Percentiles rank a stretch among this genome's conserved stretches.
Conservation (phyloP, 2,329 filamentous ascomycete species). For the Colletotrichum sojae region DNA sequence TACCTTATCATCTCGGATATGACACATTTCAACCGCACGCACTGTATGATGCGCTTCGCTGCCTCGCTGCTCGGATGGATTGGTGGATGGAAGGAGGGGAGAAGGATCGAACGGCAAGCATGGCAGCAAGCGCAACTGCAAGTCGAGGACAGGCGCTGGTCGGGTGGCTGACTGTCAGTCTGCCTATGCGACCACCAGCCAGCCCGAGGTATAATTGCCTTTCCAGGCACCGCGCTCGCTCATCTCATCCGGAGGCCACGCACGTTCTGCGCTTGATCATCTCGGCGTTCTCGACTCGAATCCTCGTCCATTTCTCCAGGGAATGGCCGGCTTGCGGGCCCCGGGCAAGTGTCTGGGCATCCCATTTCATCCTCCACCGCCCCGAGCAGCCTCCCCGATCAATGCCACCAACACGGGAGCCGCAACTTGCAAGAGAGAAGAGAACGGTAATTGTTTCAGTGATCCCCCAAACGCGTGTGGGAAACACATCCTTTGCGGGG, state of each 20-base stretch:
- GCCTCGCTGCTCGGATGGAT: too few species aligned
- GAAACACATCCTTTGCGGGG: constrained; percentile 5
- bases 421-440: background rate
- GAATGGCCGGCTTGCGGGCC: constrained; percentile 16
- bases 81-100: background rate
- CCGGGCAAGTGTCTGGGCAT: constrained; percentile 28
- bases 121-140: background rate
- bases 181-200: background rate
- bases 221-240: background rate
- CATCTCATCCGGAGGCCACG: background rate
- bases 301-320: constrained; percentile 4
- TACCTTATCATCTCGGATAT: background rate
- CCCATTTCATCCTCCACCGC: constrained; percentile 9
- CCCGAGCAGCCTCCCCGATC: constrained; percentile 3
- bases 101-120: background rate
- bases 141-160: background rate
- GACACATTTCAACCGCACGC: constrained; percentile 9
- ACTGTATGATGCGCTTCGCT: background rate
- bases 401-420: constrained; percentile 19
- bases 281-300: background rate
- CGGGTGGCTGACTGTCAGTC: too few species aligned
- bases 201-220: background rate
- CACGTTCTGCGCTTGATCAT: background rate
- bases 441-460: constrained; percentile 33
- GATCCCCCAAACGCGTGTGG: constrained; percentile 12